These are phyloP conservation scores for Xylaria sp. DNA, from an alignment of 2,329 filamentous ascomycete species.

Conservation along the genomic window DNA sequence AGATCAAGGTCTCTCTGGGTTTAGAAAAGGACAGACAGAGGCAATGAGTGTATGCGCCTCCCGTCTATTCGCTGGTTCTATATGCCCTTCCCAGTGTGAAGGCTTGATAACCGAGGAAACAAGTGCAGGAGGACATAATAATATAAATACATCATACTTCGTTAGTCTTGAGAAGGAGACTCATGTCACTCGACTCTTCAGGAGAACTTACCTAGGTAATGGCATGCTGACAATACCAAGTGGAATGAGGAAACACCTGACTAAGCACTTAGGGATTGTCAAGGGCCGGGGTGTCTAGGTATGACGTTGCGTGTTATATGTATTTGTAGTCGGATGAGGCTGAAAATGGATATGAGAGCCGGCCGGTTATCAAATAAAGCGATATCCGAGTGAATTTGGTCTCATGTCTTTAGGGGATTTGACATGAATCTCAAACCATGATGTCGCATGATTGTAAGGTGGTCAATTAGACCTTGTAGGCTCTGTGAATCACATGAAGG, in stretches of 20 bases:
- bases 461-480: too few relatives aligned
- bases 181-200: background rate
- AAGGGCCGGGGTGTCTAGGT: background rate
- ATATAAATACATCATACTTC: background rate
- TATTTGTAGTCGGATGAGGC: background rate
- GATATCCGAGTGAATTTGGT: background rate
- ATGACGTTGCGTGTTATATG: background rate
- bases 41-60: too few relatives aligned
- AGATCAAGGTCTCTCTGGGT: too few relatives aligned
- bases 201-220: background rate
- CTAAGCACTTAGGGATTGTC: slow-evolving; percentile 8
- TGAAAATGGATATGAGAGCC: background rate
- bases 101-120: background rate
- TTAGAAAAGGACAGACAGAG: too few relatives aligned
- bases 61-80: too few relatives aligned
- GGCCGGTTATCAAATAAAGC: background rate
- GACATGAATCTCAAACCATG: background rate
- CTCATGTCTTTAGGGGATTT: background rate
- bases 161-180: background rate
- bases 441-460: background rate
- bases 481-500: background rate
- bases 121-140: background rate
- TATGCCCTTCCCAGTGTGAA: background rate
- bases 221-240: background rate
- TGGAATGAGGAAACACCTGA: background rate